Evolutionary conservation across 2,329 filamentous ascomycete genomes (phyloP).

Genomic region (Penicillium rolfsii): DNA sequence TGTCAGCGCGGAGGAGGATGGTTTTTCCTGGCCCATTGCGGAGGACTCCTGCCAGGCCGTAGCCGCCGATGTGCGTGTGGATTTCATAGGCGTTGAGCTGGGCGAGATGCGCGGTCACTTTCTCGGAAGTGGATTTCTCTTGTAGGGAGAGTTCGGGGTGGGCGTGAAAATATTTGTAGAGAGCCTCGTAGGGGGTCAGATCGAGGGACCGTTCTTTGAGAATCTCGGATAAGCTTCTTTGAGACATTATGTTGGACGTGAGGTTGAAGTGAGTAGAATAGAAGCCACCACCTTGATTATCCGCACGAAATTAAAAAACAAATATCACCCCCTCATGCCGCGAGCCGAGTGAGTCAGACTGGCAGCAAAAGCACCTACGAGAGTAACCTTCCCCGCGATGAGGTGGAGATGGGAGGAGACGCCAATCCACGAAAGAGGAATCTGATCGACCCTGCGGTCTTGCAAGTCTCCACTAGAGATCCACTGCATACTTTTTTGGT

Average conservation of each 20-base stretch:
- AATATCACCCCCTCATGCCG: background rate
- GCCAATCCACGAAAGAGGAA: background rate
- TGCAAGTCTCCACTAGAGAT: background rate
- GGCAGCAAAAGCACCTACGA: background rate
- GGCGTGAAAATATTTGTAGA: conserved; percentile 63
- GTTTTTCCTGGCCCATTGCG: conserved; percentile 49
- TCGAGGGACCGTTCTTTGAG: conserved; percentile 31
- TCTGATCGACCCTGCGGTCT: background rate
- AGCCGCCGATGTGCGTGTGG: conserved; percentile 51
- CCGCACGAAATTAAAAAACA: background rate
- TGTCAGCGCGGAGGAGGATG: conserved; percentile 54
- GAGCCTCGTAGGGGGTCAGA: conserved; percentile 53
- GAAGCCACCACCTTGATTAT: no score
- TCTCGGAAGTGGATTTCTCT: conserved; percentile 57
- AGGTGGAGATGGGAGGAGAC: background rate
- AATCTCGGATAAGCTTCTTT: conserved; percentile 26
- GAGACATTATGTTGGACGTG: conserved; percentile 29
- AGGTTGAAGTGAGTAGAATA: no score
- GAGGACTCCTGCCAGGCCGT: conserved; percentile 50
- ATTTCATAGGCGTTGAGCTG: conserved; percentile 40
- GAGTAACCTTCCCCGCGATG: background rate
- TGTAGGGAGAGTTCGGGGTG: conserved; percentile 63
- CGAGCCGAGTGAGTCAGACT: background rate
- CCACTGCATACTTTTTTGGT: background rate
- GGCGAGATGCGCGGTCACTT: conserved; percentile 49